Percentiles rank a stretch among this genome's conserved stretches.
Evolutionary conservation across 257 asterid species (phyloP).

Genomic region (Solanum piurae): DNA sequence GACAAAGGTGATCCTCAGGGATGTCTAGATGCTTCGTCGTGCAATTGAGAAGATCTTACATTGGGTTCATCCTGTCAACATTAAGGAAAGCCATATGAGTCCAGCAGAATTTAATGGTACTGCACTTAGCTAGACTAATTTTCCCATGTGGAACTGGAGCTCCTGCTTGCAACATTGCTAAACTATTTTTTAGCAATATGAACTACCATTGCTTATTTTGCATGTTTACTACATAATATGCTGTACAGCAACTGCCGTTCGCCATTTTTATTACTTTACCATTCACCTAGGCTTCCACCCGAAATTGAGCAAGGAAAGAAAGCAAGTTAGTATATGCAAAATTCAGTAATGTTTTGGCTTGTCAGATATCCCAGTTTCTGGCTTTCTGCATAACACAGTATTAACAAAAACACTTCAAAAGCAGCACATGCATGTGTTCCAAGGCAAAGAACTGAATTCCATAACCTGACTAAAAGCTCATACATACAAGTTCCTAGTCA

Average conservation of each 20-base stretch:
- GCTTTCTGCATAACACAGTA: background rate
- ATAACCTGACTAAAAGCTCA: background rate
- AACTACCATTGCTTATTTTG: background rate
- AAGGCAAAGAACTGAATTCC: background rate
- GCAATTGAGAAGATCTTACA: slow-evolving; percentile 75
- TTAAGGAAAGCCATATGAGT: background rate
- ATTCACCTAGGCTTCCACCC: background rate
- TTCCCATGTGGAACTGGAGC: background rate
- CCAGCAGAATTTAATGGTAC: background rate
- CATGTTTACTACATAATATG: background rate
- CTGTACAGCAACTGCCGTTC: background rate
- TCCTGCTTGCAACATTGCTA: background rate
- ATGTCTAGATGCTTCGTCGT: slow-evolving; percentile 72
- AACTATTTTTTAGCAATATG: background rate
- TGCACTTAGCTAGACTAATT: background rate
- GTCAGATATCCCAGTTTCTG: background rate
- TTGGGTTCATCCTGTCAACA: slow-evolving; percentile 66
- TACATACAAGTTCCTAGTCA: background rate
- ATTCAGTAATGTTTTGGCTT: background rate
- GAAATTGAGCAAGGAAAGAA: background rate
- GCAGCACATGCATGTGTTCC: background rate
- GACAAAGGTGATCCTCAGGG: slow-evolving; percentile 31
- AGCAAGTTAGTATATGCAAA: background rate
- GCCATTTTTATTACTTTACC: background rate
- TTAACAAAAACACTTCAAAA: background rate